Conservation (phyloP, 108 stramenopile genomes). For the Nitzschia putrida region DNA sequence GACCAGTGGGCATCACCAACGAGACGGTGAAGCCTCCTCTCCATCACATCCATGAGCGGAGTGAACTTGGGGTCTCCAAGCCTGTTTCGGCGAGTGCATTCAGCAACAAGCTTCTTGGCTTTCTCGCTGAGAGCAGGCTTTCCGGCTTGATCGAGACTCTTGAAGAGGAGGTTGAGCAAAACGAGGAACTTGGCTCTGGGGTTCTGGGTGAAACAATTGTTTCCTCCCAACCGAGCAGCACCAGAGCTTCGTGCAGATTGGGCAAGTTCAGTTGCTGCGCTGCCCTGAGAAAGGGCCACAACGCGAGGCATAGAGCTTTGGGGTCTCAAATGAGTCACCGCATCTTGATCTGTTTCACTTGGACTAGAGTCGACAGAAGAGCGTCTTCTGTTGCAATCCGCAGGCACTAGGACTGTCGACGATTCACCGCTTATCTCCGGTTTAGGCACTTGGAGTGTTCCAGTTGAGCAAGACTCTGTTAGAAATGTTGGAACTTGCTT, state of each 20-base stretch:
- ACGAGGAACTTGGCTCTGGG: slow-evolving; percentile 21
- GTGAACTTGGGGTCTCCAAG: slow-evolving; percentile 48
- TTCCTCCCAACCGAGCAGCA: background rate
- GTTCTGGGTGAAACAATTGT: background rate
- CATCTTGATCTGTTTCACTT: background rate
- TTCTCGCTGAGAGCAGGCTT: slow-evolving; percentile 1
- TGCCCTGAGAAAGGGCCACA: background rate
- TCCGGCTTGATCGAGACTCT: slow-evolving; percentile 14
- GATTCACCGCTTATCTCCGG: too few species aligned
- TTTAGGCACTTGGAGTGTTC: too few species aligned
- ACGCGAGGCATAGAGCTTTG: background rate
- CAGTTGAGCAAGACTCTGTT: too few species aligned
- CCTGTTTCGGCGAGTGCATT: slow-evolving; percentile 53
- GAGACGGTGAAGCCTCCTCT: slow-evolving; percentile 33
- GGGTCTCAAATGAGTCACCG: background rate
- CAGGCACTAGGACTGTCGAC: too few species aligned
- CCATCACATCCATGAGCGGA: slow-evolving; percentile 45
- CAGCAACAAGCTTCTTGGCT: slow-evolving; percentile 21
- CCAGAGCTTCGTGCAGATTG: background rate
- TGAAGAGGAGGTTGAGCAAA: slow-evolving; percentile 31
- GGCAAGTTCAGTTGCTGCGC: background rate
- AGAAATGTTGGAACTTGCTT: too few species aligned
- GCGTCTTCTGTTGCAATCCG: too few species aligned
- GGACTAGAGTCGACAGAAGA: too few species aligned
- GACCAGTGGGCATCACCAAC: slow-evolving; percentile 54